These are phyloP conservation scores for Nicotiana tomentosiformis DNA, from an alignment of 257 asterid species.

Conservation along the genomic window DNA sequence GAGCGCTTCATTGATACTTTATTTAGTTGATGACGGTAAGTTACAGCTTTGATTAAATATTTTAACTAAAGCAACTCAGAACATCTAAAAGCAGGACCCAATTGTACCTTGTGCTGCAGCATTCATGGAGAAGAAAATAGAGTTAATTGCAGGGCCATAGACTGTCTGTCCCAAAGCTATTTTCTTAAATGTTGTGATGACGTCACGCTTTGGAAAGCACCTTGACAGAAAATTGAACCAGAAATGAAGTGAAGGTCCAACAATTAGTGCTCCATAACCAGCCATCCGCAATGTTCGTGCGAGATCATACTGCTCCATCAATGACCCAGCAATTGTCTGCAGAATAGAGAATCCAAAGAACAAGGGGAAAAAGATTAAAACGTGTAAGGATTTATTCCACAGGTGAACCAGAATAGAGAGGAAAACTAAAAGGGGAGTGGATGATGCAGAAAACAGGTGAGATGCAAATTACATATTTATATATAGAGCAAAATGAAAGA, in stretches of 20 bases:
- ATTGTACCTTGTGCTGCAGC: conserved; percentile 75
- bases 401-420: neutral
- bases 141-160: conserved; percentile 77
- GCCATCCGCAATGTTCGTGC: conserved; percentile 55
- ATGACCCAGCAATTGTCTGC: conserved; percentile 38
- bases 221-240: conserved; percentile 59
- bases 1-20: neutral
- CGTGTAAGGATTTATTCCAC: neutral
- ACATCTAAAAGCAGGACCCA: neutral
- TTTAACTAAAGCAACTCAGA: neutral
- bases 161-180: conserved; percentile 70
- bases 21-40: neutral
- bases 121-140: conserved; percentile 67
- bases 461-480: neutral
- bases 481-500: neutral
- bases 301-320: conserved; percentile 29
- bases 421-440: neutral
- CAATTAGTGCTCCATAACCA: conserved; percentile 42
- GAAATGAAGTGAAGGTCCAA: conserved; percentile 53
- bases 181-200: conserved; percentile 64
- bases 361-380: neutral
- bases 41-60: neutral
- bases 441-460: neutral
- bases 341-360: neutral
- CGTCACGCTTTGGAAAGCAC: conserved; percentile 58